These are phyloP conservation scores for Phialophora tarda DNA, from an alignment of 2,329 filamentous ascomycete genomes.

Conservation along the genomic window DNA sequence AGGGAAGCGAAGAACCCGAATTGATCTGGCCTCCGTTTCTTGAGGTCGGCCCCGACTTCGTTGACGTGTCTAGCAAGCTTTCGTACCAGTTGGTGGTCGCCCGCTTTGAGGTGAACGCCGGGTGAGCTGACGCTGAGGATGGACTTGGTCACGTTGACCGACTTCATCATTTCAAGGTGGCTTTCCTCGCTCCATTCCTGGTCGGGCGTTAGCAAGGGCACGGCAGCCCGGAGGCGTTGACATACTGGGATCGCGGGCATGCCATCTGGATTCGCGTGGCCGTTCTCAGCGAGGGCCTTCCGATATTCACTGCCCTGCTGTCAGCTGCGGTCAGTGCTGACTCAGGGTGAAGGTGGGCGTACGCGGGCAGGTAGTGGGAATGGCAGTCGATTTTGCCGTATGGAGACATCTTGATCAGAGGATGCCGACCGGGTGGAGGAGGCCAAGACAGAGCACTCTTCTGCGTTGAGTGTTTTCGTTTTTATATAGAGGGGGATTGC, in stretches of 20 bases:
- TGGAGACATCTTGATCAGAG: constrained; percentile 26
- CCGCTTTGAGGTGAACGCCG: constrained; percentile 55
- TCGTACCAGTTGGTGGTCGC: constrained; percentile 46
- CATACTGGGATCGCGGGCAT: constrained; percentile 37
- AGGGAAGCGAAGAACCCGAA: constrained; percentile 62
- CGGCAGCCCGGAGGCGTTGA: background rate
- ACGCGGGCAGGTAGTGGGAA: constrained; percentile 36
- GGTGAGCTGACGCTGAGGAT: constrained; percentile 63
- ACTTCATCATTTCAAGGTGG: constrained; percentile 59
- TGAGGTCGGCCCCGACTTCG: constrained; percentile 41
- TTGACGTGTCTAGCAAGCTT: constrained; percentile 49
- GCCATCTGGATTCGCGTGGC: constrained; percentile 38
- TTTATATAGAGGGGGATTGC: background rate
- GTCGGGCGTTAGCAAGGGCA: constrained; percentile 22
- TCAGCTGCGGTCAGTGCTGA: background rate
- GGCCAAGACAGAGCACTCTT: background rate
- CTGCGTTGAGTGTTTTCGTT: background rate
- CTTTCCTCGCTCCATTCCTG: constrained; percentile 53
- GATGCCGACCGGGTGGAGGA: background rate
- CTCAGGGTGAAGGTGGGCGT: constrained; percentile 6
- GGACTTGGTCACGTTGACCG: constrained; percentile 56
- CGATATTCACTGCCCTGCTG: constrained; percentile 30
- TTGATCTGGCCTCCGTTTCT: constrained; percentile 41
- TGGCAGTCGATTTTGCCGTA: constrained; percentile 38
- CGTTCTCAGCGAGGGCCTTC: constrained; percentile 36